A percentile compares a stretch with the other conserved stretches of the same genome.
phyloP scores from a whole-genome alignment of 352 stramenopile species.

The Phytophthora litchii region DNA sequence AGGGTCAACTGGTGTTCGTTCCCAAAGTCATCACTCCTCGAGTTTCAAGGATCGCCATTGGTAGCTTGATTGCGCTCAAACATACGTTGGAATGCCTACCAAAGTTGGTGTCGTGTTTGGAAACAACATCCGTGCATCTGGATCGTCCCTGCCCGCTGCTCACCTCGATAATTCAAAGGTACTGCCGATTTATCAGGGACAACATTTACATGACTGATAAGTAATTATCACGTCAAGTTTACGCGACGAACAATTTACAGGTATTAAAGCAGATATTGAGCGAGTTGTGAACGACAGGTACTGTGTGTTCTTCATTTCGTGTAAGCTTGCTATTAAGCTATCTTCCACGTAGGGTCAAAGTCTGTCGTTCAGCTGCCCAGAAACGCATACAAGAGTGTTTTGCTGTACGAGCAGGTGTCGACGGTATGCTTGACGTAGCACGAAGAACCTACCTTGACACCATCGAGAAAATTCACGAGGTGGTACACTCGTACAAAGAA shows the following conservation, averaged over 20 bases:
- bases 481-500: constrained; percentile 80
- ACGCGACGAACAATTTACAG: constrained; percentile 53
- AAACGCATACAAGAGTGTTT: constrained; percentile 90
- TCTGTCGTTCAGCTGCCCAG: constrained; percentile 68
- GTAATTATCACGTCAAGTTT: constrained; percentile 44
- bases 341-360: constrained; percentile 51
- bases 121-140: constrained; percentile 35
- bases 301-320: neutral
- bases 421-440: constrained; percentile 87
- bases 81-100: constrained; percentile 77
- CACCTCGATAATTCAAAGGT: constrained; percentile 73
- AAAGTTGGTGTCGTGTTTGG: constrained; percentile 56
- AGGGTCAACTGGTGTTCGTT: constrained; percentile 80
- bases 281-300: constrained; percentile 81
- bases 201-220: neutral
- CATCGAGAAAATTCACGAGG: constrained; percentile 83
- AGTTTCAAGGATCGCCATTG: constrained; percentile 71
- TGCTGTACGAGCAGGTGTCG: constrained; percentile 77
- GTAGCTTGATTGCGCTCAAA: constrained; percentile 86
- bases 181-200: constrained; percentile 1
- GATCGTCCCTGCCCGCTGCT: constrained; percentile 52
- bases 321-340: neutral
- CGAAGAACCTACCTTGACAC: constrained; percentile 81
- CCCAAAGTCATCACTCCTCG: constrained; percentile 78
- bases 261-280: constrained; percentile 68